phyloP scores from a whole-genome alignment of 352 stramenopile genomes.

The Globisporangium heterothallicum region DNA sequence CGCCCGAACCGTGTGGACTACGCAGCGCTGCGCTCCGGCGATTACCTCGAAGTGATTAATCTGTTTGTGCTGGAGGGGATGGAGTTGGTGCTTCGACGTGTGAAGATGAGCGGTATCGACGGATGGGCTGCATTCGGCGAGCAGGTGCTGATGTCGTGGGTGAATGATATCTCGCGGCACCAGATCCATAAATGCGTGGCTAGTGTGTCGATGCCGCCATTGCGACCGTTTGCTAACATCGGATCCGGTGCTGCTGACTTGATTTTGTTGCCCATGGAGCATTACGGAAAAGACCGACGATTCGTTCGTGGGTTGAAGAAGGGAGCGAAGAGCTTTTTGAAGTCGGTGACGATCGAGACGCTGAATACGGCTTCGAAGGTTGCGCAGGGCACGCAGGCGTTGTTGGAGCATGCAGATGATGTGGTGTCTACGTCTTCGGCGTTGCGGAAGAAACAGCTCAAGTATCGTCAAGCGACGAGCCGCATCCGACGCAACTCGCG shows the following conservation, averaged over 20 bases:
- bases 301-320: slow-evolving; percentile 84
- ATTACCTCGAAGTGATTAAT: slow-evolving; percentile 89
- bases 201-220: slow-evolving; percentile 80
- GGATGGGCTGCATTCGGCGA: slow-evolving; percentile 69
- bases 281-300: slow-evolving; percentile 77
- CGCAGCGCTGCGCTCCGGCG: slow-evolving; percentile 66
- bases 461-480: slow-evolving; percentile 73
- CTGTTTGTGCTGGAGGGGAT: slow-evolving; percentile 86
- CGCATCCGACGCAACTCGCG: slow-evolving; percentile 79
- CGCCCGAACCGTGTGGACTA: slow-evolving; percentile 85
- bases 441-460: slow-evolving; percentile 62
- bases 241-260: slow-evolving; percentile 77
- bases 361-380: slow-evolving; percentile 82
- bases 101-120: slow-evolving; percentile 79
- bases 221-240: slow-evolving; percentile 85
- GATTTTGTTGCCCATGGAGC: slow-evolving; percentile 82
- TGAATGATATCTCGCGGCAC: slow-evolving; percentile 83
- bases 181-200: slow-evolving; percentile 88
- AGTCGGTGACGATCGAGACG: slow-evolving; percentile 86
- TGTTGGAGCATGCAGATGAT: slow-evolving; percentile 81
- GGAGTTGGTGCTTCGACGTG: slow-evolving; percentile 79
- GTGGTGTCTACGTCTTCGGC: slow-evolving; percentile 65
- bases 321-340: slow-evolving; percentile 82
- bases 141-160: slow-evolving; percentile 78
- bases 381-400: slow-evolving; percentile 71